Evolutionary conservation across 2,329 filamentous ascomycete species (phyloP), one percentile per base, ranked within the genome.

Genomic region (Colletotrichum caudatum): DNA sequence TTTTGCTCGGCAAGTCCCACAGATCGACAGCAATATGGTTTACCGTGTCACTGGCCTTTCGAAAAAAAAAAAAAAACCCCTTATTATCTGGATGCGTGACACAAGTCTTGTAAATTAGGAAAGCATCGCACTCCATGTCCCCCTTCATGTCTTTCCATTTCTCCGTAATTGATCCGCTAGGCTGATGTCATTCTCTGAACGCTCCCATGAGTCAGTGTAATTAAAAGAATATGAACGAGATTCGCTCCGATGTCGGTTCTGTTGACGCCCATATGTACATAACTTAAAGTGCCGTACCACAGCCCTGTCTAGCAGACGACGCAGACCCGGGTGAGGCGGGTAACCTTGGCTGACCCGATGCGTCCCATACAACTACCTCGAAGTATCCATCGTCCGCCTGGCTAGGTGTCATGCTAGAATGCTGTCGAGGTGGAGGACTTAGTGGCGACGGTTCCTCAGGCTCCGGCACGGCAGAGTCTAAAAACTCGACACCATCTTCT

Each of bases 401-500:
- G 11, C 50, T 33, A 6, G 29, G 39, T 1, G 41, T n/a, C 1
- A 44, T 57, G 6, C 62, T 51, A 7, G 39, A 64, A 33, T 69
- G 69, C 11, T 65, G 35, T 5, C 59, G 57, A 1, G 65, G 69
- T 16, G 69, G 69, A 9, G 69, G 69, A 20, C 63, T 23, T n/a
- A 71, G 23, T 3, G 65, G 65, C 12, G 69, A 69, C 8, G 64
- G 65, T 14, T 60, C 23, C 23, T 69, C 69, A 2, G 59, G 12
- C 1, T 61, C 69, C 14, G 57, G 51, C 1, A 44, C n/a, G n/a
- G 59, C 53, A 0, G 41, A 20, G 37, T 46, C 33, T 1, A 69
- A 20, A 9, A 71, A 71, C 20, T n/a, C 64, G 5, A 71, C 69
- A 4, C 69, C 69, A 14, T 71, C 69, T 20, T 71, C 69, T 4